A percentile compares a stretch with the other conserved stretches of the same genome.
Evolutionary conservation across 192 early-diverging fungal species (phyloP).

Genomic region (Coemansia sp.): DNA sequence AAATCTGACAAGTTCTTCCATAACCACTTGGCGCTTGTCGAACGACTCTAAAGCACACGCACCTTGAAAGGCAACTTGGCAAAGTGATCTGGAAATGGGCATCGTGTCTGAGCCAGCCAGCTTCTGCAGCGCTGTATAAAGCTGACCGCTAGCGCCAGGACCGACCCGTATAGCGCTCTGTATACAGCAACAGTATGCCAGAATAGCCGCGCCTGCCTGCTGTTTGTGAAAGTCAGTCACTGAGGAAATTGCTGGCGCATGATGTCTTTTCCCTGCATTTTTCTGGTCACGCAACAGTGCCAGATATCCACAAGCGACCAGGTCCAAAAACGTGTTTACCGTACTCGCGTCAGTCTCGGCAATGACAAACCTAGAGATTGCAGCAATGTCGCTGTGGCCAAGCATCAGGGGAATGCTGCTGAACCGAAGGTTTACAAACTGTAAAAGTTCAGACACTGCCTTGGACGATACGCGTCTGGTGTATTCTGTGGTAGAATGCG

Average conservation of each 20-base stretch:
- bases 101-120: not conserved
- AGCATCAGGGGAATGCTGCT: conserved; percentile 18
- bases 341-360: not conserved
- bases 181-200: conserved; percentile 9
- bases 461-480: not conserved
- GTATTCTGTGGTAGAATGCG: not conserved
- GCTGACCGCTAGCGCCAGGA: not conserved
- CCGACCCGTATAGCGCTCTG: not conserved
- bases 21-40: not conserved
- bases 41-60: not conserved
- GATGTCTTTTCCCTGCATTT: not conserved
- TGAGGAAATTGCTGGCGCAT: not conserved
- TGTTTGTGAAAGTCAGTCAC: conserved; percentile 1
- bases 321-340: conserved; percentile 7
- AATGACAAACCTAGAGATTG: conserved; percentile 15
- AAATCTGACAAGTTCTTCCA: not conserved
- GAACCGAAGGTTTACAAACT: conserved; percentile 7
- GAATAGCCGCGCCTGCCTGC: conserved; percentile 11
- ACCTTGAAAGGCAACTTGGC: conserved; percentile 2
- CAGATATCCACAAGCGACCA: conserved; percentile 13
- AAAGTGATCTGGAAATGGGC: conserved; percentile 2
- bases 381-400: conserved; percentile 8
- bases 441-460: not conserved
- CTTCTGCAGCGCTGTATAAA: not conserved
- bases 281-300: conserved; percentile 1